phyloP scores from a whole-genome alignment of 495 filamentous ascomycete species.

The Penicillium lividum region DNA sequence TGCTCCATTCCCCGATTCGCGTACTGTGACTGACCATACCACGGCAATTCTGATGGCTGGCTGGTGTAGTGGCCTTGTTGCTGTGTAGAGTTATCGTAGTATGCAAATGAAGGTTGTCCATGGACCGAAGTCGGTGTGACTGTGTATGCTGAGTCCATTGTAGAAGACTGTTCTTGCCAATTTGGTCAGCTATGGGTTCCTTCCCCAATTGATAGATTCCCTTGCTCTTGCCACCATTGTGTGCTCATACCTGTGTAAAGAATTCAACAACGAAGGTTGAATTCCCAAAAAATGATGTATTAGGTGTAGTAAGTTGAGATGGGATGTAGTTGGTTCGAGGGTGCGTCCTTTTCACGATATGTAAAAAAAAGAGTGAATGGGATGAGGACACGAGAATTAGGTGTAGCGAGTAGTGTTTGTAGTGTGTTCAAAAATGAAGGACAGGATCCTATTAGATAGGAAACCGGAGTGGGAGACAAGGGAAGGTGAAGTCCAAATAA shows the following conservation, averaged over 20 bases:
- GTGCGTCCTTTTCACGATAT: not conserved
- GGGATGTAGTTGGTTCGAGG: conserved; percentile 5
- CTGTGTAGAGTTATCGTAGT: conserved; percentile 82
- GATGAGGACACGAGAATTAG: conserved; percentile 17
- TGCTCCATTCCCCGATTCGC: conserved; percentile 38
- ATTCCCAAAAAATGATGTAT: conserved; percentile 4
- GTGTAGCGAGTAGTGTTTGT: conserved; percentile 4
- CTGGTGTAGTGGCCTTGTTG: conserved; percentile 81
- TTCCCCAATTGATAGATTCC: not conserved
- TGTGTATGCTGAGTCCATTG: conserved; percentile 61
- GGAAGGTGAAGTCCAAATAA: conserved; percentile 30
- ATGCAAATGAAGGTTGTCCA: conserved; percentile 84
- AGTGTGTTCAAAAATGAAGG: conserved; percentile 26
- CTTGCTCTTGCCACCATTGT: too few relatives aligned
- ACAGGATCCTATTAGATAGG: conserved; percentile 36
- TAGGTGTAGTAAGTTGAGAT: conserved; percentile 4
- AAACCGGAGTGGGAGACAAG: conserved; percentile 26
- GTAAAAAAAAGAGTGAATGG: conserved; percentile 27
- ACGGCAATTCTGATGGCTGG: conserved; percentile 59
- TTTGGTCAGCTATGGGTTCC: not conserved
- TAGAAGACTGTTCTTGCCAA: conserved; percentile 10
- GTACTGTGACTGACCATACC: conserved; percentile 53
- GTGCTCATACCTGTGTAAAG: conserved; percentile 8
- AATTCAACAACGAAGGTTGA: conserved; percentile 2
- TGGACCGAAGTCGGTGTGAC: conserved; percentile 52